These are phyloP conservation scores for Plasmopara muralis DNA, from an alignment of 352 stramenopile species.

Conservation along the genomic window DNA sequence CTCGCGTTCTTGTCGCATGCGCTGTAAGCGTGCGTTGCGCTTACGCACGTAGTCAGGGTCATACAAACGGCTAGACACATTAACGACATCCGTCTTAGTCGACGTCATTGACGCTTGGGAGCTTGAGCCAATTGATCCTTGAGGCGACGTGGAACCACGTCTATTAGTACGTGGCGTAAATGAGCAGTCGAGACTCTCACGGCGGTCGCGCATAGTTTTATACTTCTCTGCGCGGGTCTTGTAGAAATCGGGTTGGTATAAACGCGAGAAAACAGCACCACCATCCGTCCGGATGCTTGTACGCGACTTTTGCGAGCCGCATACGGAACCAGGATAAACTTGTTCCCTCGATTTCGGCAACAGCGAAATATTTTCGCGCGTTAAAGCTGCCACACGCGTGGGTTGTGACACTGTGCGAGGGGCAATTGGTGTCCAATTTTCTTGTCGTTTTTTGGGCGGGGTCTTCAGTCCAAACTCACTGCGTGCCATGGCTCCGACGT, in stretches of 20 bases:
- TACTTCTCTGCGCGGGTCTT: conserved; percentile 73
- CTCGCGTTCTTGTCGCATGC: conserved; percentile 71
- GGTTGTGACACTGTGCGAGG: conserved; percentile 27
- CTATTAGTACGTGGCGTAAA: conserved; percentile 58
- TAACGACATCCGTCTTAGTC: conserved; percentile 70
- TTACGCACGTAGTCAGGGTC: conserved; percentile 80
- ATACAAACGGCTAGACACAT: conserved; percentile 76
- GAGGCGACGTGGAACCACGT: conserved; percentile 49
- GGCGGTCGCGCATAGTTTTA: conserved; percentile 51
- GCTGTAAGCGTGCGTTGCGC: conserved; percentile 64
- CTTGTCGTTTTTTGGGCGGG: conserved; percentile 23
- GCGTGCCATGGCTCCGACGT: conserved; percentile 12
- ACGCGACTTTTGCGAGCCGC: conserved; percentile 63
- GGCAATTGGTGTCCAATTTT: conserved; percentile 10
- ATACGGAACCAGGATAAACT: conserved; percentile 50
- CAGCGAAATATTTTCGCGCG: conserved; percentile 73
- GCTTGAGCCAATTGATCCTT: conserved; percentile 51
- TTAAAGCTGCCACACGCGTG: conserved; percentile 59
- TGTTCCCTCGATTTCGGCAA: conserved; percentile 42
- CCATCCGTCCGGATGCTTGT: conserved; percentile 72
- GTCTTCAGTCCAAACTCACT: conserved; percentile 29
- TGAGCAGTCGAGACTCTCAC: conserved; percentile 53
- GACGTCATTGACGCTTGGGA: conserved; percentile 59
- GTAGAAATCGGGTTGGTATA: conserved; percentile 82
- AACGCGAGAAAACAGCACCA: conserved; percentile 68